A percentile compares a stretch with the other conserved stretches of the same genome.
These are phyloP conservation scores for Chaetothyriales sp. DNA, from an alignment of 2,329 filamentous ascomycete species.

Conservation along the genomic window DNA sequence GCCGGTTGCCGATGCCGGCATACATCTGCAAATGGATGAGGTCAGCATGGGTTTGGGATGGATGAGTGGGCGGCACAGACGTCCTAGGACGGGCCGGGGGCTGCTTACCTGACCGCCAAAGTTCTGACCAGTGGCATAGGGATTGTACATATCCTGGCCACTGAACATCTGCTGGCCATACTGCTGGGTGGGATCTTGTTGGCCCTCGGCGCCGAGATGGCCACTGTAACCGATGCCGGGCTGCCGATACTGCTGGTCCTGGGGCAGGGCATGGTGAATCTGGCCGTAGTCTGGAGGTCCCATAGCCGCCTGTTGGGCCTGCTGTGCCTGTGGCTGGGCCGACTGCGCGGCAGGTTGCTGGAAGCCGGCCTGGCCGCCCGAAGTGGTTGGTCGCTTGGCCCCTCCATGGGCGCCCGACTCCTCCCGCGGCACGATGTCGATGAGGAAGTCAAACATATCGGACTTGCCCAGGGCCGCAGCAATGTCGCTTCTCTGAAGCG, in stretches of 20 bases:
- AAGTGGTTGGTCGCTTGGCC: conserved; percentile 28
- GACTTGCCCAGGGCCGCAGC: conserved; percentile 90
- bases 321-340: conserved; percentile 35
- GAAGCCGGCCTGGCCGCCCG: conserved; percentile 34
- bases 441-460: conserved; percentile 99
- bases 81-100: no score
- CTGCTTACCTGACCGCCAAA: conserved; percentile 26
- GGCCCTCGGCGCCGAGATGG: conserved; percentile 40
- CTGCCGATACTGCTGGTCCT: conserved; percentile 64
- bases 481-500: conserved; percentile 88
- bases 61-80: no score
- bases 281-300: conserved; percentile 42
- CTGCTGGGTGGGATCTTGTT: conserved; percentile 51
- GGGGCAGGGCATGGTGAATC: conserved; percentile 46
- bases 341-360: conserved; percentile 18
- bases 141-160: conserved; percentile 54
- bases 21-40: conserved; percentile 10
- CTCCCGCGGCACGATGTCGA: conserved; percentile 94
- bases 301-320: conserved; percentile 41
- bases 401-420: conserved; percentile 59
- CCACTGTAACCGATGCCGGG: conserved; percentile 61
- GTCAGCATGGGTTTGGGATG: conserved; percentile 15
- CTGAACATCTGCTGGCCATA: conserved; percentile 80
- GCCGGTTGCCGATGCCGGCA: conserved; percentile 12
- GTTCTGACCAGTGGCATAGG: conserved; percentile 58